phyloP scores from a whole-genome alignment of 139 green algal genomes.

The Chlorella vulgaris region DNA sequence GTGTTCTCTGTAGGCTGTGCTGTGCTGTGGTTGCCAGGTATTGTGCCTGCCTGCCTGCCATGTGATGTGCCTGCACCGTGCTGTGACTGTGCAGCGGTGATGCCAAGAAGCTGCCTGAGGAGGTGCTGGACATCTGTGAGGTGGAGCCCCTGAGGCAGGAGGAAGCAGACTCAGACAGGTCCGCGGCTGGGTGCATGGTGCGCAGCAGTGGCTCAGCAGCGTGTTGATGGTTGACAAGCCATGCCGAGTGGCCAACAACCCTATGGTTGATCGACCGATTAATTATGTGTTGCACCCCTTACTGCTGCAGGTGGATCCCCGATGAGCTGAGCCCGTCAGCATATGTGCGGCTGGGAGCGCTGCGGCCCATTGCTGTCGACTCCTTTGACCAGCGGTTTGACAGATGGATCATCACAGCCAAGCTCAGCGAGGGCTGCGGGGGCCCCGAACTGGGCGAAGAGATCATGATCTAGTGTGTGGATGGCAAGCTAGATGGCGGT shows the following conservation, averaged over 20 bases:
- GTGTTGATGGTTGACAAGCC: neutral
- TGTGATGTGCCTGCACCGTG: neutral
- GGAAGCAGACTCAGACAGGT: slow-evolving; percentile 33
- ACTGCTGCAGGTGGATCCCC: slow-evolving; percentile 15
- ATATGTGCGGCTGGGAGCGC: slow-evolving; percentile 41
- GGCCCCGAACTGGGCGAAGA: slow-evolving; percentile 59
- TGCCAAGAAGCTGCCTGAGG: slow-evolving; percentile 35
- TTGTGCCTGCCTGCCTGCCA: neutral
- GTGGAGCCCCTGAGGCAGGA: slow-evolving; percentile 62
- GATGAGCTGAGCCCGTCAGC: slow-evolving; percentile 40
- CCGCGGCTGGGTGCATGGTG: neutral
- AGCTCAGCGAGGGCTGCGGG: slow-evolving; percentile 52
- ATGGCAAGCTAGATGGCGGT: neutral
- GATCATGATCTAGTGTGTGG: slow-evolving; percentile 47
- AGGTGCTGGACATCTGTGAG: slow-evolving; percentile 61
- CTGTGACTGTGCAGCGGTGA: slow-evolving; percentile 25
- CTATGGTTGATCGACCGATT: too few relatives aligned
- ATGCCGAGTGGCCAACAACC: too few relatives aligned
- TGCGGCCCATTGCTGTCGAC: slow-evolving; percentile 44
- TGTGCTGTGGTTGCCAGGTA: too few relatives aligned
- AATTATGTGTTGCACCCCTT: too few relatives aligned
- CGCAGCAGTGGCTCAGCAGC: too few relatives aligned
- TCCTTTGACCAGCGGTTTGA: slow-evolving; percentile 55
- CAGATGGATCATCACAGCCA: slow-evolving; percentile 48
- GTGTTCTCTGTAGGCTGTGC: neutral